These are phyloP conservation scores for Leptosphaerulina australis DNA, from an alignment of 2,329 filamentous ascomycete species.

Conservation along the genomic window DNA sequence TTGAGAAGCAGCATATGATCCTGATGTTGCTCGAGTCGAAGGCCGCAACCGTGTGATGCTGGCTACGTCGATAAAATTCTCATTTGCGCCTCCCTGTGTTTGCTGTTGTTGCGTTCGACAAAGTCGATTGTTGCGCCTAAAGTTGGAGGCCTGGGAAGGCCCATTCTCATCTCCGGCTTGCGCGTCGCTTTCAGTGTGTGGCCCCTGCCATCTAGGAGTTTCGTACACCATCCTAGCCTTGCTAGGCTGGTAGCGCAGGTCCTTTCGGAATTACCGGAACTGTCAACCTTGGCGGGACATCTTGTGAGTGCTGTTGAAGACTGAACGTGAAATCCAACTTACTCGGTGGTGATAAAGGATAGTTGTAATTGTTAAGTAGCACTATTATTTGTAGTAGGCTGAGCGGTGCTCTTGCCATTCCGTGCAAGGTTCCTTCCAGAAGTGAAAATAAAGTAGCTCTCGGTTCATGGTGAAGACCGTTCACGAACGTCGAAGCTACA, in stretches of 20 bases:
- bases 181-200: slow-evolving; percentile 6
- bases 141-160: slow-evolving; percentile 1
- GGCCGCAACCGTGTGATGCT: slow-evolving; percentile 7
- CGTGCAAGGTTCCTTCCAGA: neutral
- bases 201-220: slow-evolving; percentile 12
- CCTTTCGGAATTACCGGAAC: slow-evolving; percentile 15
- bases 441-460: neutral
- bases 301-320: neutral
- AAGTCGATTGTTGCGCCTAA: neutral
- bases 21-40: neutral
- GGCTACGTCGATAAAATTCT: neutral
- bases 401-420: neutral
- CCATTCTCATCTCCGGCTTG: slow-evolving; percentile 7
- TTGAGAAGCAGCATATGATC: neutral
- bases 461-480: neutral
- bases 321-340: too few relatives aligned
- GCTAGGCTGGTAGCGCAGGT: slow-evolving; percentile 13
- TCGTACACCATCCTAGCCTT: slow-evolving; percentile 10
- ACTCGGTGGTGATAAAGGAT: too few relatives aligned
- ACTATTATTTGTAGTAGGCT: neutral
- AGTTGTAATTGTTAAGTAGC: neutral
- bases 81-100: slow-evolving; percentile 2
- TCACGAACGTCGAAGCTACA: neutral
- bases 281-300: slow-evolving; percentile 5
- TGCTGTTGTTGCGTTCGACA: slow-evolving; percentile 2